These are phyloP conservation scores for Myriosclerotinia curreyana DNA, from an alignment of 2,329 filamentous ascomycete species.

Conservation along the genomic window DNA sequence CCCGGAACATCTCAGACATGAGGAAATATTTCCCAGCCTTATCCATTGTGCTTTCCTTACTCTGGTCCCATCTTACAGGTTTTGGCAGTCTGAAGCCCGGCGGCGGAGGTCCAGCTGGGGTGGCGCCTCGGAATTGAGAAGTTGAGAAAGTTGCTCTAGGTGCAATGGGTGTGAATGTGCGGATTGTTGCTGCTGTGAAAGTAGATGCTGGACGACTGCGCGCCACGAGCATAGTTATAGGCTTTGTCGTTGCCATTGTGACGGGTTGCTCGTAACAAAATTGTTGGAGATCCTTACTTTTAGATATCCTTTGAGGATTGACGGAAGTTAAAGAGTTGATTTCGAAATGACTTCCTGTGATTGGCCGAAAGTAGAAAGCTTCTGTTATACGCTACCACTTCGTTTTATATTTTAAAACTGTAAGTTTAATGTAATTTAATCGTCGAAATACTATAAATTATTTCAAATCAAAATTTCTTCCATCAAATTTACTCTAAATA, in stretches of 20 bases:
- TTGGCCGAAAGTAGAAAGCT: constrained; percentile 16
- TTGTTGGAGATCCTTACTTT: constrained; percentile 29
- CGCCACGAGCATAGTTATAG: constrained; percentile 40
- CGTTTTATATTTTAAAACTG: neutral
- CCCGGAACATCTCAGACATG: constrained; percentile 89
- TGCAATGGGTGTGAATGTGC: constrained; percentile 30
- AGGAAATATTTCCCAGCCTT: constrained; percentile 91
- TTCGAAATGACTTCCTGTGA: constrained; percentile 20
- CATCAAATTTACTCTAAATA: neutral
- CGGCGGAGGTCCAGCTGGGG: constrained; percentile 75
- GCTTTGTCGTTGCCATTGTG: constrained; percentile 40
- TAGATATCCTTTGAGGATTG: constrained; percentile 23
- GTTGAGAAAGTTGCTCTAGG: constrained; percentile 37
- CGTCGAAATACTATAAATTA: neutral
- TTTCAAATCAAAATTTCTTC: neutral
- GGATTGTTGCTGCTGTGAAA: constrained; percentile 31
- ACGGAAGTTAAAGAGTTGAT: constrained; percentile 20
- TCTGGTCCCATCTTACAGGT: constrained; percentile 76
- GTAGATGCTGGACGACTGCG: constrained; percentile 37
- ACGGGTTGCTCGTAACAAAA: constrained; percentile 37
- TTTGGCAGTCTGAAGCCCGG: constrained; percentile 74
- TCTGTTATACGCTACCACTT: constrained; percentile 14
- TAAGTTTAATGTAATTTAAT: neutral
- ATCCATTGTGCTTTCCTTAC: constrained; percentile 73
- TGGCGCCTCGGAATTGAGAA: constrained; percentile 45